phyloP scores from a whole-genome alignment of 805 yeast species.

The Wickerhamomyces silvicola region DNA sequence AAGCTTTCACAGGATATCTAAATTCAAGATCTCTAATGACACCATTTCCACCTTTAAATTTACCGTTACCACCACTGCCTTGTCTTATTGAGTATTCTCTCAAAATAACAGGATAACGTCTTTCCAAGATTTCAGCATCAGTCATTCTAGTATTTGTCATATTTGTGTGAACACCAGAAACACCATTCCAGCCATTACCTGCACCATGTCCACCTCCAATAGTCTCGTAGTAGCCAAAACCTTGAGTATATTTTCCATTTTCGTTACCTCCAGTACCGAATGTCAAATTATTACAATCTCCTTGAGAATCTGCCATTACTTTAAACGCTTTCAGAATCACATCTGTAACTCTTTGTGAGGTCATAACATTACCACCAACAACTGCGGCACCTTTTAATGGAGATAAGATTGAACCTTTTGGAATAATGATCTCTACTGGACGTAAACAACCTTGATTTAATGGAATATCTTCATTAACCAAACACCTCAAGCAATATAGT shows the following conservation, averaged over 20 bases:
- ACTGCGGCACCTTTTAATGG: conserved; percentile 88
- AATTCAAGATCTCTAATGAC: conserved; percentile 82
- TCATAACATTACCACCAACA: conserved; percentile 92
- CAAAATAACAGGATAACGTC: conserved; percentile 77
- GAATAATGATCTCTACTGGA: conserved; percentile 66
- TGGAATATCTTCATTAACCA: conserved; percentile 85
- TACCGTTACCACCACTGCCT: conserved; percentile 79
- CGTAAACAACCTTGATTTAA: conserved; percentile 87
- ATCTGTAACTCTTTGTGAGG: conserved; percentile 90
- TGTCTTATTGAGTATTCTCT: conserved; percentile 63
- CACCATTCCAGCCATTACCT: conserved; percentile 79
- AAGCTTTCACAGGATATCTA: conserved; percentile 61
- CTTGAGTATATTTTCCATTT: conserved; percentile 45
- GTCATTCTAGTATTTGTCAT: conserved; percentile 94
- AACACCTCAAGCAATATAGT: conserved; percentile 76
- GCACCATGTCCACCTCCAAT: conserved; percentile 97
- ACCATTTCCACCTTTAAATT: conserved; percentile 76
- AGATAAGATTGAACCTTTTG: conserved; percentile 55
- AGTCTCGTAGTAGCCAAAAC: conserved; percentile 90
- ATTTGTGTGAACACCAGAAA: conserved; percentile 86
- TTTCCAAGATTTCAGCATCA: conserved; percentile 83
- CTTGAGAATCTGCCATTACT: conserved; percentile 93
- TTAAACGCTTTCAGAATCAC: conserved; percentile 79
- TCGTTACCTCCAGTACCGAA: conserved; percentile 75
- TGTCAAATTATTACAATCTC: conserved; percentile 90